Evolutionary conservation across 1,284 basidiomycete species (phyloP), one percentile per base, ranked within the genome.

Genomic region (Polyporus tsugae): DNA sequence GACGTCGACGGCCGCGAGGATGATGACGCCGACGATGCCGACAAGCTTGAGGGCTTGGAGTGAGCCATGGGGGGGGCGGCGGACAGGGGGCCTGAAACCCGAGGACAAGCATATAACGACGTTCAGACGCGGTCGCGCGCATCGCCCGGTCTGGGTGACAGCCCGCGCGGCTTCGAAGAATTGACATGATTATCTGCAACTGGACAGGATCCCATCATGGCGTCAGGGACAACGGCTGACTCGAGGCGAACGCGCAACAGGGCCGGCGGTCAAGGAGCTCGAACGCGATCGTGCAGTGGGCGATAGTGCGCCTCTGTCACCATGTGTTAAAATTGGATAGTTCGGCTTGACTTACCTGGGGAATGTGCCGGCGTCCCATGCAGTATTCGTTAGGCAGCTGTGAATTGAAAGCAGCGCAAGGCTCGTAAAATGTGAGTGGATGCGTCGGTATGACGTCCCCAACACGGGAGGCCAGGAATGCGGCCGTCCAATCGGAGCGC

Each of bases 1-100:
- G 72, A 66, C 1, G 66, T 58, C 25, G 72, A 65, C 6, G 57
- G 52, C n/a, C 60, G 55, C 7, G 44, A 62, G 29, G 60, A 65
- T 10, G 63, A 60, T 29, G 42, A 42, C 3, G 68, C 25, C 2
- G 64, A 63, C 4, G 66, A 49, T 11, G 42, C 59, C 36, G 63
- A 55, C 11, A 63, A 58, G 36, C 61, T 49, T 62, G 67, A 65
- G 57, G 58, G 35, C 46, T 38, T 49, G 52, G 11, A 19, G 41
- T 67, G 46, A 22, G 62, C 22, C 64, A 65, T 62, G 63, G n/a
- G 38, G 22, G 63, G 59, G 4, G 65, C 19, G 66, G 57, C 58
- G 66, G 62, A n/a, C 36, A 25, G 62, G 39, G 52, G 60, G 38
- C 7, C n/a, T 25, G 49, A 35, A 46, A 22, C 2, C 33, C n/a